These are phyloP conservation scores for Phytopythium helicoides DNA, from an alignment of 352 stramenopile genomes.

Conservation along the genomic window DNA sequence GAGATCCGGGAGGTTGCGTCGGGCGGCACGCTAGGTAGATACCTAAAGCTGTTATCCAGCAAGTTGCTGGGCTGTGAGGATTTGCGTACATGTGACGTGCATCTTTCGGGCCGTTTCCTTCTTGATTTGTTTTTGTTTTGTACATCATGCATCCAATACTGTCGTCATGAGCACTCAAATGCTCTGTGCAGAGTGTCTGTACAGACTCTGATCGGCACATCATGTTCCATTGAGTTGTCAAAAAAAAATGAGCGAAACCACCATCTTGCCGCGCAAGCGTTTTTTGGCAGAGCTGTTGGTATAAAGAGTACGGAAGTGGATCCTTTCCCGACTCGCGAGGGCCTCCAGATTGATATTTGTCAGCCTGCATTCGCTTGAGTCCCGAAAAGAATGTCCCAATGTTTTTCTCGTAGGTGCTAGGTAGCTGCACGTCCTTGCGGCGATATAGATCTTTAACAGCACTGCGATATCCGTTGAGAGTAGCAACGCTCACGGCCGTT, in stretches of 20 bases:
- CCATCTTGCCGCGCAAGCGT: conserved; percentile 4
- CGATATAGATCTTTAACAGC: neutral
- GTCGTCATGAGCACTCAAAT: conserved; percentile 7
- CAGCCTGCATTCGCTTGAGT: neutral
- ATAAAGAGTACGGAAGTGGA: conserved; percentile 6
- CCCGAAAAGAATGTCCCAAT: neutral
- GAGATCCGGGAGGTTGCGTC: neutral
- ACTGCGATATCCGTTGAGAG: neutral
- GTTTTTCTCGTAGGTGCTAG: neutral
- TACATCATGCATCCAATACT: neutral
- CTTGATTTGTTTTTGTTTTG: conserved; percentile 3
- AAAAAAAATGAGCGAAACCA: conserved; percentile 9
- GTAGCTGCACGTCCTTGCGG: neutral
- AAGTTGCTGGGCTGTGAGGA: neutral
- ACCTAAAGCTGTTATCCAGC: conserved; percentile 6
- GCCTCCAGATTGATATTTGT: neutral
- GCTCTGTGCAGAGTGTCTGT: conserved; percentile 6
- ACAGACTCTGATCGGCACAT: conserved; percentile 14
- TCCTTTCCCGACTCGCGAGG: neutral
- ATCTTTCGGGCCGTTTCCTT: conserved; percentile 1
- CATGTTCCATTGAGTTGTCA: conserved; percentile 9
- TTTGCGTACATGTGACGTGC: neutral
- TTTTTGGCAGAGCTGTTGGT: conserved; percentile 2
- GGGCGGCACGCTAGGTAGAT: conserved; percentile 6
- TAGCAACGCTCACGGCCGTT: neutral